A percentile compares a stretch with the other conserved stretches of the same genome.
These are phyloP conservation scores for Avicennia marina DNA, from an alignment of 257 asterid species.

Conservation along the genomic window DNA sequence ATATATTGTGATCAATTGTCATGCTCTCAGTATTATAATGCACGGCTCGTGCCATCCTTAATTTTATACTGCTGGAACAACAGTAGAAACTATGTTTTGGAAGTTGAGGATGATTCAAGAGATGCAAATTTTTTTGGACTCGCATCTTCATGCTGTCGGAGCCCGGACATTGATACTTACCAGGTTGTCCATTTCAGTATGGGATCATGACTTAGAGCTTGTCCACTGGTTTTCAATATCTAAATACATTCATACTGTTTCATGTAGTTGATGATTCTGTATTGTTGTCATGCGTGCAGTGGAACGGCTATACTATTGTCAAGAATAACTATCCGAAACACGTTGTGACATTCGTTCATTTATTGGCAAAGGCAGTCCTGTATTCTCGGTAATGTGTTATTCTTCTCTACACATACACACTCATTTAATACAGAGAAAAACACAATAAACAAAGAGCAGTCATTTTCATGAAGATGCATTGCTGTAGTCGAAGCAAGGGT, in stretches of 20 bases:
- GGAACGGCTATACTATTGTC: conserved; percentile 41
- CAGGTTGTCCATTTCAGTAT: conserved; percentile 22
- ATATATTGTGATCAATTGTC: no score
- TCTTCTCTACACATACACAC: neutral
- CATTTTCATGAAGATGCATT: no score
- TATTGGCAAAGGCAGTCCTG: conserved; percentile 32
- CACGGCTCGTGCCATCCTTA: no score
- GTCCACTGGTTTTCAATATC: no score
- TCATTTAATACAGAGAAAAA: no score
- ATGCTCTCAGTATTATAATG: no score
- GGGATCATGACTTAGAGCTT: neutral
- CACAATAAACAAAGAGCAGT: neutral
- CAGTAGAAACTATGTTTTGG: conserved; percentile 36
- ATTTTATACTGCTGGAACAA: conserved; percentile 4
- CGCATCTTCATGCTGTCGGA: conserved; percentile 51
- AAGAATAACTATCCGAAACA: conserved; percentile 28
- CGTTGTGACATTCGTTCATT: conserved; percentile 32
- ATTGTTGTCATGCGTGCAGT: conserved; percentile 25
- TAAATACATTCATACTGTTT: neutral
- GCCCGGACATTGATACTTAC: conserved; percentile 44
- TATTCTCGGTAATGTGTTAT: conserved; percentile 39
- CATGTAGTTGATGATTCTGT: neutral
- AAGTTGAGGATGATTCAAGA: conserved; percentile 52
- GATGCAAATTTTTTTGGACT: conserved; percentile 37
- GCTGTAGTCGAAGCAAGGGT: no score